phyloP scores from a whole-genome alignment of 2,329 filamentous ascomycete species.

The Beauveria bassiana region DNA sequence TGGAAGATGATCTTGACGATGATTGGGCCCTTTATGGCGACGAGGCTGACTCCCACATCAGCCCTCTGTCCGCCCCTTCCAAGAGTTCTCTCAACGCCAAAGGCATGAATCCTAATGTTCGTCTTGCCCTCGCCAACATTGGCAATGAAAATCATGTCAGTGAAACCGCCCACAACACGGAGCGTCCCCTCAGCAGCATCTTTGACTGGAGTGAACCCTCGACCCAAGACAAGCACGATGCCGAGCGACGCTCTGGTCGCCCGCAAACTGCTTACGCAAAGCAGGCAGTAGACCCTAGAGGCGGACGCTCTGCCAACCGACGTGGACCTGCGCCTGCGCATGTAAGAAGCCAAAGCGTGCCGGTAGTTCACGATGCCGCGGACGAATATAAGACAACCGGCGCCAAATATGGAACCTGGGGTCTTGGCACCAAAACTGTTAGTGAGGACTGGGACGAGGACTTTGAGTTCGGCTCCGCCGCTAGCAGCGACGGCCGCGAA shows the following conservation, averaged over 20 bases:
- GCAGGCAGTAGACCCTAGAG: conserved; percentile 61
- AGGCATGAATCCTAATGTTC: conserved; percentile 44
- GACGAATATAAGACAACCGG: conserved; percentile 48
- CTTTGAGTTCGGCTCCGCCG: conserved; percentile 61
- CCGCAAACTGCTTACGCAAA: conserved; percentile 72
- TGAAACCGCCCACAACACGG: conserved; percentile 21
- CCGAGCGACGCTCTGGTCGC: conserved; percentile 50
- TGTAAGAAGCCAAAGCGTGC: conserved; percentile 74
- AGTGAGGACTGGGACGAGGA: conserved; percentile 89
- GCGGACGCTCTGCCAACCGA: conserved; percentile 59
- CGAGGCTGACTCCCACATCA: conserved; percentile 45
- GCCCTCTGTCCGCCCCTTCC: conserved; percentile 50
- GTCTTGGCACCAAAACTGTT: conserved; percentile 66
- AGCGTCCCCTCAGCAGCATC: conserved; percentile 57
- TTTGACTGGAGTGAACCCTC: conserved; percentile 73
- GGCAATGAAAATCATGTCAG: conserved; percentile 30
- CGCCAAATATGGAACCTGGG: conserved; percentile 75
- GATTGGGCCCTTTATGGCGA: conserved; percentile 55
- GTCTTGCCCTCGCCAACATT: conserved; percentile 46
- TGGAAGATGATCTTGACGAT: conserved; percentile 56
- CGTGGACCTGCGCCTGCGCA: conserved; percentile 63
- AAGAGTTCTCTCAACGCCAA: conserved; percentile 45
- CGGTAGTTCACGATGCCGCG: conserved; percentile 56
- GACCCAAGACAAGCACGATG: conserved; percentile 52
- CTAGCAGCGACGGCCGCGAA: conserved; percentile 28